These are phyloP conservation scores for Parsonsia alboflavescens DNA, from an alignment of 257 asterid genomes.

Conservation along the genomic window DNA sequence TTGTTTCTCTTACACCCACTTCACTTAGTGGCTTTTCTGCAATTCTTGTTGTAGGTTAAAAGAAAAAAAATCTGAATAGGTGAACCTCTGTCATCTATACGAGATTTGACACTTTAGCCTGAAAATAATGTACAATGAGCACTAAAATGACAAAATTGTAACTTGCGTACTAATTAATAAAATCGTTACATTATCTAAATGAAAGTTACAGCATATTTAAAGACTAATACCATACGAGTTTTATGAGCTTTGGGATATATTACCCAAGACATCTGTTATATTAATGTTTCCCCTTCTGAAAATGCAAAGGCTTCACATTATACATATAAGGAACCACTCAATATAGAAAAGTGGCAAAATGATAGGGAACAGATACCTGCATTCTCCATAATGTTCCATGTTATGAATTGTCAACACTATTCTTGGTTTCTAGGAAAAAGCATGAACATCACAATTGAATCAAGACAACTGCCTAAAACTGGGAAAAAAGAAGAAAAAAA, in stretches of 20 bases:
- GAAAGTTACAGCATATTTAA: neutral
- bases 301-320: neutral
- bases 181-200: neutral
- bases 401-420: conserved; percentile 82
- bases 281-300: neutral
- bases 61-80: neutral
- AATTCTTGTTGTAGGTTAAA: neutral
- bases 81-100: neutral
- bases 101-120: neutral
- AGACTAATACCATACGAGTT: neutral
- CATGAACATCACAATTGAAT: conserved; percentile 17
- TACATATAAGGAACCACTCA: neutral
- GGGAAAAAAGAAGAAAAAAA: neutral
- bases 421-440: conserved; percentile 61
- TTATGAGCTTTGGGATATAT: neutral
- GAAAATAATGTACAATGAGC: neutral
- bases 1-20: neutral
- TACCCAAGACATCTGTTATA: neutral
- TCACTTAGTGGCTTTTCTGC: neutral
- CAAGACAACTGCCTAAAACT: conserved; percentile 4
- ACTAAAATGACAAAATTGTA: neutral
- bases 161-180: neutral
- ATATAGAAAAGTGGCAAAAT: neutral
- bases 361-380: conserved; percentile 45
- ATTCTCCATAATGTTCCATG: conserved; percentile 95